phyloP scores from a whole-genome alignment of 2,329 filamentous ascomycete species.

The Lachnellula hyalina region DNA sequence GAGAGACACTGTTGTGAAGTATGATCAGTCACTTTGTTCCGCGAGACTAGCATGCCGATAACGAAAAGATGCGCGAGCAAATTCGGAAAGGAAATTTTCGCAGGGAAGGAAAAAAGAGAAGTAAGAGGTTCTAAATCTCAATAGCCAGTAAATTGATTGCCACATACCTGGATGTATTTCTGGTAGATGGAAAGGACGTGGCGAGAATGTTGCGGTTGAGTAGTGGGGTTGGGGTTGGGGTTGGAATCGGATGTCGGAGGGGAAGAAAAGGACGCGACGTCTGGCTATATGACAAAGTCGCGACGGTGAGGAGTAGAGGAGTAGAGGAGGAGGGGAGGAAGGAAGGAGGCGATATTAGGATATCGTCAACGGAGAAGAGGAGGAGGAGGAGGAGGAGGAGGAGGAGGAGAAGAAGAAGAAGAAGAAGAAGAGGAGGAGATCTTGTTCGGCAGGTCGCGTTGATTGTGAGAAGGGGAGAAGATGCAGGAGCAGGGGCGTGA shows the following conservation, averaged over 20 bases:
- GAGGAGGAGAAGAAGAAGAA: slow-evolving; percentile 11
- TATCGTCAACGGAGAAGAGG: slow-evolving; percentile 8
- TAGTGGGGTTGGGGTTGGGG: slow-evolving; percentile 5
- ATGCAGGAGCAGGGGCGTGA: slow-evolving; percentile 8
- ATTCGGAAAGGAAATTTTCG: neutral
- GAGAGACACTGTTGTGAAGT: neutral
- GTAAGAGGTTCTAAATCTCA: neutral
- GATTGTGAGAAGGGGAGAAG: neutral
- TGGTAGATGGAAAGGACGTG: neutral
- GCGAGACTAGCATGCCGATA: slow-evolving; percentile 2
- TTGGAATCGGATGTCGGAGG: slow-evolving; percentile 15
- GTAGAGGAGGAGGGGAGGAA: slow-evolving; percentile 10
- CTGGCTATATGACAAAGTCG: slow-evolving; percentile 2
- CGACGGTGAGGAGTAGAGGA: slow-evolving; percentile 18
- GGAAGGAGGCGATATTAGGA: slow-evolving; percentile 8
- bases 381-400: slow-evolving; percentile 18
- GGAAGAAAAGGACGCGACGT: slow-evolving; percentile 5
- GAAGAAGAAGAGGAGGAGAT: slow-evolving; percentile 15
- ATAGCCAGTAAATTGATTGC: neutral
- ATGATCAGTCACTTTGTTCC: slow-evolving; percentile 4
- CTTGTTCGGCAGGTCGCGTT: neutral
- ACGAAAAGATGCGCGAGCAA: neutral
- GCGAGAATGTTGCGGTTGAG: slow-evolving; percentile 3
- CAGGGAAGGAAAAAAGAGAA: slow-evolving; percentile 1
- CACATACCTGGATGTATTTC: neutral